These are phyloP conservation scores for Talaromyces sp. DNA, from an alignment of 2,329 filamentous ascomycete genomes.

Conservation along the genomic window DNA sequence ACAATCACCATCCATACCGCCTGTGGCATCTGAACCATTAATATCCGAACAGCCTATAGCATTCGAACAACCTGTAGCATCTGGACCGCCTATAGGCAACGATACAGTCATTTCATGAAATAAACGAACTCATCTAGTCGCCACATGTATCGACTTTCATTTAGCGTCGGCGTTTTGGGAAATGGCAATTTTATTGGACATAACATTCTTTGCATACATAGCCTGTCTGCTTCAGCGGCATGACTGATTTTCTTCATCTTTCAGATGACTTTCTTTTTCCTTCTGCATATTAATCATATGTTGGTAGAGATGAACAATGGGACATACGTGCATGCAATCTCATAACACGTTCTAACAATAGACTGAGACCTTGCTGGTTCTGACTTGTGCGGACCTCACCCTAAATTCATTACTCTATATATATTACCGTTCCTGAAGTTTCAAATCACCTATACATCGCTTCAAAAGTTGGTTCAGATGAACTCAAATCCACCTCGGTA, in stretches of 20 bases:
- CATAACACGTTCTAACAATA: background rate
- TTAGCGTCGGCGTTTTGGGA: conserved; percentile 10
- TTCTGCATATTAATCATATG: background rate
- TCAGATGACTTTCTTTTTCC: background rate
- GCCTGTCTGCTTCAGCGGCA: background rate
- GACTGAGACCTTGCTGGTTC: no score
- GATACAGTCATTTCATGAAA: background rate
- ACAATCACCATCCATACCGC: background rate
- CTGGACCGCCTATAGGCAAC: background rate
- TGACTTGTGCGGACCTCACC: no score
- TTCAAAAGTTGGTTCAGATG: no score
- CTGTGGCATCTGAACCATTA: background rate
- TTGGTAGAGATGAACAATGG: background rate
- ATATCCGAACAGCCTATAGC: no score
- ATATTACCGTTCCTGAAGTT: background rate
- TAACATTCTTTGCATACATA: conserved; percentile 3
- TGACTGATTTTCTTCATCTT: background rate
- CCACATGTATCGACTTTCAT: conserved; percentile 6
- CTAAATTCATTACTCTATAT: background rate
- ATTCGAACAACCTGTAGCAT: background rate
- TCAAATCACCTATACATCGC: no score
- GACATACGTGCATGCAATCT: background rate
- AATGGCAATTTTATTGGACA: background rate
- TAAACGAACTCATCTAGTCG: background rate
- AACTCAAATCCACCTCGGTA: no score